Percentiles rank a stretch among this genome's conserved stretches.
phyloP scores from a whole-genome alignment of 2,329 filamentous ascomycete genomes.

The Grosmannia clavigera region DNA sequence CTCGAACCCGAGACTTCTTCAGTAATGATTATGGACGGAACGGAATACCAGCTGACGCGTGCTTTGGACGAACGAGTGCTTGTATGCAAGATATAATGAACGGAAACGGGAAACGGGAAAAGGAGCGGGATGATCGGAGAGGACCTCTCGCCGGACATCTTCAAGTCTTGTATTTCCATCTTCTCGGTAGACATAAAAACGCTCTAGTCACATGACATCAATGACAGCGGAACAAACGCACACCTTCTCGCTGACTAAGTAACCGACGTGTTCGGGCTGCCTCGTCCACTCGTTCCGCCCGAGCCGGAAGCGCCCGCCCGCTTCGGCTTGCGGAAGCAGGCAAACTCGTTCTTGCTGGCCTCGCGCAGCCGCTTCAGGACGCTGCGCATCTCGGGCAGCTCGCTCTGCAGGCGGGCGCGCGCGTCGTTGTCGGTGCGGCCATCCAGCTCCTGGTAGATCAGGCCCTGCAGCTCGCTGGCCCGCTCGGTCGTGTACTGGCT shows the following conservation, averaged over 20 bases:
- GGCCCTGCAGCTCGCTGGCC: slow-evolving; percentile 68
- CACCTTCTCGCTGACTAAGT: too few relatives aligned
- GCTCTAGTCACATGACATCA: too few relatives aligned
- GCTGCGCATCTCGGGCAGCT: slow-evolving; percentile 79
- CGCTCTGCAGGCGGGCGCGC: slow-evolving; percentile 64
- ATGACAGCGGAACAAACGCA: too few relatives aligned
- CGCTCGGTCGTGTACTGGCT: slow-evolving; percentile 78
- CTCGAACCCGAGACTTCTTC: too few relatives aligned
- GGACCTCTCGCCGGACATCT: too few relatives aligned
- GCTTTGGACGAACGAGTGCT: background rate
- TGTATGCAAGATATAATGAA: background rate
- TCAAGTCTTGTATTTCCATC: background rate
- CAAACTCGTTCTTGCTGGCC: slow-evolving; percentile 72
- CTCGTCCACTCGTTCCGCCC: background rate
- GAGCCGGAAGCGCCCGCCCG: slow-evolving; percentile 14
- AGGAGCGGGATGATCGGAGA: background rate
- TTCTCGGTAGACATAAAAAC: background rate
- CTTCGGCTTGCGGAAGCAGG: slow-evolving; percentile 63
- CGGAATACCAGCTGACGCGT: background rate
- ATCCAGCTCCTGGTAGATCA: slow-evolving; percentile 82
- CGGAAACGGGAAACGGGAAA: background rate
- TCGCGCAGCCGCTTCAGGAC: slow-evolving; percentile 77
- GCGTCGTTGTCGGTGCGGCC: slow-evolving; percentile 80
- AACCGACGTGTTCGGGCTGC: too few relatives aligned
- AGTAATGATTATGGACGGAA: background rate